Conservation (phyloP, 139 green algal species). For the Chlamydomonas sphaeroides region DNA sequence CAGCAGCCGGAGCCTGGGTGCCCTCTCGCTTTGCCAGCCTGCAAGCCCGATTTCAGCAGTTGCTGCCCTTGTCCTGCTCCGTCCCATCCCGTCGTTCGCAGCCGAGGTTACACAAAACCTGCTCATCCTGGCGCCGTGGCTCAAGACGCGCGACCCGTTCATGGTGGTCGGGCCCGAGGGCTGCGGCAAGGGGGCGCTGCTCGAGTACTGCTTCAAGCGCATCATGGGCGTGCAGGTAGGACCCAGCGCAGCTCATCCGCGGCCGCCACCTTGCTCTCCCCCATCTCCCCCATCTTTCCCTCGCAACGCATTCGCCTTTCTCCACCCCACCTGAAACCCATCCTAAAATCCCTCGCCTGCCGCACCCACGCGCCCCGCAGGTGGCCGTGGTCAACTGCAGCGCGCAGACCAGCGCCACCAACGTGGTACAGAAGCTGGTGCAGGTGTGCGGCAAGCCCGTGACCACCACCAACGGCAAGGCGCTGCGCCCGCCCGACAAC, state of each 20-base stretch:
- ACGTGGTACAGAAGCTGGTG: constrained; percentile 83
- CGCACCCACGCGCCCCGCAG: background rate
- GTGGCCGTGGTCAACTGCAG: constrained; percentile 80
- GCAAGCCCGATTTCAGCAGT: no score
- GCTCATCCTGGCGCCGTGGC: constrained; percentile 70
- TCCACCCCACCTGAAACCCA: no score
- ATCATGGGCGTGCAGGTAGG: constrained; percentile 54
- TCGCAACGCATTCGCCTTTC: no score
- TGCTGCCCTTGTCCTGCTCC: no score
- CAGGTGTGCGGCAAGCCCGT: constrained; percentile 82
- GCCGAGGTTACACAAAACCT: constrained; percentile 54
- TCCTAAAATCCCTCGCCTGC: no score
- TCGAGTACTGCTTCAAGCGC: constrained; percentile 71
- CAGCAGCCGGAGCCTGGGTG: no score
- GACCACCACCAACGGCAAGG: constrained; percentile 69
- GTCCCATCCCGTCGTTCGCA: background rate
- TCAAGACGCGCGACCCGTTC: constrained; percentile 69
- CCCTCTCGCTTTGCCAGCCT: no score
- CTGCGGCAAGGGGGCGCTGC: constrained; percentile 76
- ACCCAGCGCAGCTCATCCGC: no score
- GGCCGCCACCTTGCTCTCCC: background rate
- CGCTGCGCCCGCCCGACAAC: constrained; percentile 72
- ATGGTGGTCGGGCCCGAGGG: constrained; percentile 80
- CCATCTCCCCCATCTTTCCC: no score
- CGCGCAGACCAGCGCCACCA: constrained; percentile 75